Percentiles rank a stretch among this genome's conserved stretches.
phyloP scores from a whole-genome alignment of 805 yeast genomes.

The Phaffomyces thermotolerans region DNA sequence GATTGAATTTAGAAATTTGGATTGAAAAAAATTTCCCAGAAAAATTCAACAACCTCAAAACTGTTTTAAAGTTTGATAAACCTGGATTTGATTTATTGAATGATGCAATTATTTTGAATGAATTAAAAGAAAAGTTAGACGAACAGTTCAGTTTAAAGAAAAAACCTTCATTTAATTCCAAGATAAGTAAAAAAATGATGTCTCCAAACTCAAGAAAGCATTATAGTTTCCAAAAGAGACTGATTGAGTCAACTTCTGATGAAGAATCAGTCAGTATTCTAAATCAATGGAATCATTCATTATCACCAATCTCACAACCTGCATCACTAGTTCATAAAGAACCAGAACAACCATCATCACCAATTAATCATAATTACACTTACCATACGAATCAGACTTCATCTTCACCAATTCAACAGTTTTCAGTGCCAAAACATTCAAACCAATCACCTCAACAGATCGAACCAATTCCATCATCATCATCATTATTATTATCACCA shows the following conservation, averaged over 20 bases:
- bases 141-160: conserved; percentile 8
- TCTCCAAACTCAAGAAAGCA: conserved; percentile 7
- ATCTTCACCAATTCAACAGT: conserved; percentile 3
- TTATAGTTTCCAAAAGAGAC: conserved; percentile 10
- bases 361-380: neutral
- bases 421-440: neutral
- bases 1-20: conserved; percentile 34
- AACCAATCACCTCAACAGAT: neutral
- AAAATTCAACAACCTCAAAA: conserved; percentile 32
- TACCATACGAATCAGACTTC: neutral
- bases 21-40: conserved; percentile 35
- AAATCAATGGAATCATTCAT: conserved; percentile 6
- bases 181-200: conserved; percentile 24
- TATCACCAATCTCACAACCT: conserved; percentile 10
- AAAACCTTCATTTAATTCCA: conserved; percentile 25
- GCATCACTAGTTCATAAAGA: conserved; percentile 4
- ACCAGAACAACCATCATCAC: conserved; percentile 5
- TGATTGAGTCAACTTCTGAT: conserved; percentile 9
- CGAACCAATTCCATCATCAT: neutral
- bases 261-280: conserved; percentile 9
- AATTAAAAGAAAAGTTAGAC: conserved; percentile 21
- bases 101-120: conserved; percentile 22
- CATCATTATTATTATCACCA: neutral
- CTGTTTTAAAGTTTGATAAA: conserved; percentile 26
- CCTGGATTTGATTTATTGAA: conserved; percentile 25